Evolutionary conservation across 192 early-diverging fungal genomes (phyloP), one percentile per base, ranked within the genome.

Genomic region (Chytriomyces sp.): DNA sequence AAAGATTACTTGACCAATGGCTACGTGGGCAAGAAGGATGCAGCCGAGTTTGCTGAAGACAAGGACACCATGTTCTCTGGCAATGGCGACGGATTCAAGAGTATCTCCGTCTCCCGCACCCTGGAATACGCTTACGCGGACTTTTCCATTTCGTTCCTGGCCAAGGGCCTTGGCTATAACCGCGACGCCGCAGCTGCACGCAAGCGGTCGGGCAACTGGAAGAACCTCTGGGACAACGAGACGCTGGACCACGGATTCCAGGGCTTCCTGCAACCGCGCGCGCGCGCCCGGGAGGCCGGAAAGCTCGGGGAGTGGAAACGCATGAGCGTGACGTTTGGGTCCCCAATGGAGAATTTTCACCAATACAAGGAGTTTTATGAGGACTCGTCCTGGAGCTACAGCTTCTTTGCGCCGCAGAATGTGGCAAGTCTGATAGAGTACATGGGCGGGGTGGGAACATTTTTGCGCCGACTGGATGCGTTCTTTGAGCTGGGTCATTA

Each of bases 371-470:
- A 76, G 38, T 79, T 78, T 64, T 79, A 79, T 55, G 78, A 79
- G 60, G 73, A 76, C 34, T 61, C 55, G 2, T 72, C 58, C 33
- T 78, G 77, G 78, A 59, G 72, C 10, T 79, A 78, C 70, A 79
- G 78, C 59, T 78, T 79, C 49, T 79, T 36, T 33, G 75, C 75
- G 4, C 78, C 78, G 5, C 78, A 79, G 32, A 60, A 79, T 39
- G 52, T 76, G 54, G 40, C 39, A 12, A 54, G 54, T 26, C 39
- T 79, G 8, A 72, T 79, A 5, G 22, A 74, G 28, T 22, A 59
- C 5, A 57, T 52, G 49, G 78, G 78, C 12, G 78, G 78, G 3
- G 64, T 55, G 17, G 70, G 79, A 22, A 28, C 33, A 30, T 79
- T 72, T 37, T 25, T 79, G 4, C 25, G 55, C 3, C 57, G 78